Conservation (phyloP, 2,329 filamentous ascomycete species). For the Fusarium drepaniforme region DNA sequence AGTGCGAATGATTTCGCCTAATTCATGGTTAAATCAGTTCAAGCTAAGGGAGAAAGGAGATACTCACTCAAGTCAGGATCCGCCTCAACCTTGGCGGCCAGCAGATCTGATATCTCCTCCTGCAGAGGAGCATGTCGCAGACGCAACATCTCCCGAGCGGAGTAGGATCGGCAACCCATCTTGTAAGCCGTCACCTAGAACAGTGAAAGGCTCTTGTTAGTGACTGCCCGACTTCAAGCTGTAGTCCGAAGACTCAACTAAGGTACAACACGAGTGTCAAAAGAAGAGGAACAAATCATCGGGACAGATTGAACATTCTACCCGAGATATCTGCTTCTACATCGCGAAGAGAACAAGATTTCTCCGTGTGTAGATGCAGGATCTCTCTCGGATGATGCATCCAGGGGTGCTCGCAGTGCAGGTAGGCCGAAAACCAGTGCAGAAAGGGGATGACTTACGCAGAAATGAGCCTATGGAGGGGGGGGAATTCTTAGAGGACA, state of each 20-base stretch:
- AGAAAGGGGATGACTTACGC: slow-evolving; percentile 44
- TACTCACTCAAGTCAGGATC: slow-evolving; percentile 57
- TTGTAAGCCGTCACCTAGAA: slow-evolving; percentile 50
- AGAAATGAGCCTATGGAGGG: slow-evolving; percentile 42
- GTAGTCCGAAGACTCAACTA: slow-evolving; percentile 38
- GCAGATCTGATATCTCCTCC: slow-evolving; percentile 44
- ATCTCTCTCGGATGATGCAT: not conserved
- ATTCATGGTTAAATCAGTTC: slow-evolving; percentile 17
- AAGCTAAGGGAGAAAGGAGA: not conserved
- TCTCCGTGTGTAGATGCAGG: not conserved
- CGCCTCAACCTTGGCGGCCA: slow-evolving; percentile 51
- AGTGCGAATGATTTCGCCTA: slow-evolving; percentile 50
- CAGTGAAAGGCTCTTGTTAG: slow-evolving; percentile 48
- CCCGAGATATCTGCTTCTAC: not conserved
- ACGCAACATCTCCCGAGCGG: slow-evolving; percentile 58
- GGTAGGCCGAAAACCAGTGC: not conserved
- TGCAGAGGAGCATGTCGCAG: slow-evolving; percentile 45
- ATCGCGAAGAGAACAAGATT: not conserved
- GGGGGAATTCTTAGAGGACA: slow-evolving; percentile 50
- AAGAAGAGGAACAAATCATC: not conserved
- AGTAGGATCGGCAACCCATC: slow-evolving; percentile 60
- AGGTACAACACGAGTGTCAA: not conserved
- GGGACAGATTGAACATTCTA: not conserved
- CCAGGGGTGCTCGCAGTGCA: slow-evolving; percentile 1
- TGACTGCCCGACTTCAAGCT: slow-evolving; percentile 44